phyloP scores from a whole-genome alignment of 2,329 filamentous ascomycete genomes.

The Penicillium palitans region DNA sequence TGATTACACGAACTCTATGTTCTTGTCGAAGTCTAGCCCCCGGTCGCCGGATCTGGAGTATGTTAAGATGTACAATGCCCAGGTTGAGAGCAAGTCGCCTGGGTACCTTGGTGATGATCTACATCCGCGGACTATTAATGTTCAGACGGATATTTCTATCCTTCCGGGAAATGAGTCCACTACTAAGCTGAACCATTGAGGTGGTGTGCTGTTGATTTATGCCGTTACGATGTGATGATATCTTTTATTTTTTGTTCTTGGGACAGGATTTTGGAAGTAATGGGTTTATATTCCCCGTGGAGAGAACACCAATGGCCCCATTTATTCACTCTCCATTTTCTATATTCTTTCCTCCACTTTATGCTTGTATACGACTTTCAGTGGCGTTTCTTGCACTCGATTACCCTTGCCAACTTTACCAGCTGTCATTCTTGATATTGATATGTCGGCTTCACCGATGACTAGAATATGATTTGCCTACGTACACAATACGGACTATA shows the following conservation, averaged over 20 bases:
- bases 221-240: slow-evolving; percentile 23
- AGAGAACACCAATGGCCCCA: neutral
- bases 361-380: neutral
- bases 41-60: slow-evolving; percentile 31
- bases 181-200: slow-evolving; percentile 2
- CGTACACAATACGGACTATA: neutral
- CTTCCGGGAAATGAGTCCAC: slow-evolving; percentile 24
- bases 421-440: neutral
- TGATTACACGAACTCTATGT: slow-evolving; percentile 25
- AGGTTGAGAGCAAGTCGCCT: slow-evolving; percentile 14
- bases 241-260: neutral
- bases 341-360: too few species aligned
- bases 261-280: neutral
- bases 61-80: slow-evolving; percentile 29
- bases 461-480: neutral
- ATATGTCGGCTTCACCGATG: neutral
- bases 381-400: neutral
- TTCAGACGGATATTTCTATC: slow-evolving; percentile 35
- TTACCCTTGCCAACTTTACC: neutral
- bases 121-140: slow-evolving; percentile 27
- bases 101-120: slow-evolving; percentile 18
- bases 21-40: slow-evolving; percentile 26
- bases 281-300: neutral
- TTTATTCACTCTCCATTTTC: neutral
- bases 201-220: neutral